Evolutionary conservation across 768 basidiomycete genomes (phyloP).

Genomic region (Bullera alba): DNA sequence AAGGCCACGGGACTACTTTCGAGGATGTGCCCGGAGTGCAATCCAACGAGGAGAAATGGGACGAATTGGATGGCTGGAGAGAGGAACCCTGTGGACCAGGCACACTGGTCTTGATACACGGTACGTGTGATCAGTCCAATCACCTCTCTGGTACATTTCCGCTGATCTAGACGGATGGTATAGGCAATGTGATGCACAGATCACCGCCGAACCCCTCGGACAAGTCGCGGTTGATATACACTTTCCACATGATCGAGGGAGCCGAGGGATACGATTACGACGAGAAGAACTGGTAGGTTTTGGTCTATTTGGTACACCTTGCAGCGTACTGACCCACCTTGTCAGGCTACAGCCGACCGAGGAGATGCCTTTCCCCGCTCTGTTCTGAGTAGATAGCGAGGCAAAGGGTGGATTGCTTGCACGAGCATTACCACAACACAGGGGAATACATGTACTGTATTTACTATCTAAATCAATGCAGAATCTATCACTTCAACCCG

Average conservation of each 20-base stretch:
- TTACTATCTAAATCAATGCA: too few species aligned
- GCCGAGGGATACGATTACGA: conserved; percentile 57
- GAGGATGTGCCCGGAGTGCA: conserved; percentile 52
- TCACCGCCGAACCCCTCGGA: conserved; percentile 76
- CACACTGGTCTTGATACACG: conserved; percentile 89
- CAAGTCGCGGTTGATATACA: conserved; percentile 78
- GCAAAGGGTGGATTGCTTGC: background rate
- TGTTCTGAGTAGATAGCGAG: conserved; percentile 29
- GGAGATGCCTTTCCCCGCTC: conserved; percentile 64
- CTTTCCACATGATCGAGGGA: conserved; percentile 71
- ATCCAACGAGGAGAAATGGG: conserved; percentile 39
- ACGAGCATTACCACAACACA: background rate
- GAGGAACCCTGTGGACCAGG: conserved; percentile 51
- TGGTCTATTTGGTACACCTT: background rate
- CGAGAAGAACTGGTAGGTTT: conserved; percentile 68
- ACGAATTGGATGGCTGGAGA: conserved; percentile 36
- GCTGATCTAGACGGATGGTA: background rate
- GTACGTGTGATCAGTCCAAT: conserved; percentile 46
- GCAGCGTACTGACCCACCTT: background rate
- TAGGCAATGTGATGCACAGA: conserved; percentile 70
- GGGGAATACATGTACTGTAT: background rate
- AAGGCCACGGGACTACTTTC: conserved; percentile 67
- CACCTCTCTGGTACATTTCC: background rate
- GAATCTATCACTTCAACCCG: conserved; percentile 43
- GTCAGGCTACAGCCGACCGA: conserved; percentile 71